Base-by-base conservation (phyloP, 176 grass and related monocot genomes). In the Aegilops sharonensis region DNA sequence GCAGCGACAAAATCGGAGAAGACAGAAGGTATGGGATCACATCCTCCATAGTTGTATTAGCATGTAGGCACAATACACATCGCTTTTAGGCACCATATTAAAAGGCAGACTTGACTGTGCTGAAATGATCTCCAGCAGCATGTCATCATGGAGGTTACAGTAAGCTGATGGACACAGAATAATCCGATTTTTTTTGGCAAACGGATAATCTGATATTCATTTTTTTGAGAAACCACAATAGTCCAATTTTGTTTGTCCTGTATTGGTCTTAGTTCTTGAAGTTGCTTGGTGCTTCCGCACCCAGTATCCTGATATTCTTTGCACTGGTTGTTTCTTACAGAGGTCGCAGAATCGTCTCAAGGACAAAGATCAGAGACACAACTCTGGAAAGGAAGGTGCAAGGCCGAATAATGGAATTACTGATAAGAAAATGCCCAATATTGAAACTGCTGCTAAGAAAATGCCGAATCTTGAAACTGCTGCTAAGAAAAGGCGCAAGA, bases 11-110 rank as follows among this genome's bases (percentile, higher is more conserved):
- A 89, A 78, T 37, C 84, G 15, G 21, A 92, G 91, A 79, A 94
- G 85, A 71, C 88, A 95, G 80, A 95, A 94, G 92, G 97, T 95
- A 86, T 36, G 70, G 21, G n/a, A 5, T 87, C 15, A 86, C n/a
- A n/a, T 77, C 17, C 20, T 87, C 60, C 64, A 50, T 14, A 11
- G 67, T 3, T 83, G 13, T 15, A 40, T 85, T 88, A 75, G 37
- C 40, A 18, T 30, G 13, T 3, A 7, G 34, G 37, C 39, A 29
- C 61, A 72, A 64, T 81, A 82, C 81, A 87, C 63, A 85, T 88
- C 30, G 68, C 66, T 60, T 80, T 75, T 31, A 86, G 67, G 72
- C 39, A 2, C 37, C 77, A 89, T 81, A 71, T 77, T 3, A 7
- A 56, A 37, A 40, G 3, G 48, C 61, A 11, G 68, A 67, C 50